Base-by-base conservation (phyloP, 108 stramenopile species). In the Fistulifera solaris region DNA sequence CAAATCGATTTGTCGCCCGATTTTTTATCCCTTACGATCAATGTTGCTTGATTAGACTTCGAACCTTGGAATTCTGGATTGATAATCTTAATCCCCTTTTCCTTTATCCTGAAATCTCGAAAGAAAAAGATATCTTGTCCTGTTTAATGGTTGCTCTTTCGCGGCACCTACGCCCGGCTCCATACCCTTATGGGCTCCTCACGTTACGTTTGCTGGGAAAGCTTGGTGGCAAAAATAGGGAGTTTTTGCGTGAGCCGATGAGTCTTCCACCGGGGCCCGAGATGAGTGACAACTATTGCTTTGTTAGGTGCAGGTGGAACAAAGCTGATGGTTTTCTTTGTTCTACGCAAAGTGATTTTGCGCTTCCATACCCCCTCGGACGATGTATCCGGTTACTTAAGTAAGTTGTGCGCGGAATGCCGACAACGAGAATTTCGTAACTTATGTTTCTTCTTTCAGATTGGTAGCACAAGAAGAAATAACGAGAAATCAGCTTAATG, bases 11-110 rank as follows among this genome's bases (percentile, higher is more conserved):
- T 49, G 14, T 24, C 59, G 7, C 26, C 5, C 21, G 21, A 16
- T 31, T 45, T 27, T 41, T 47, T 19, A 16, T 50, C 40, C 1
- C 44, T 40, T 40, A 27, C n/a, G 38, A 35, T 35, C n/a, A n/a
- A n/a, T n/a, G n/a, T n/a, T n/a, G n/a, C 31, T 35, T 35, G 58
- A 15, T 10, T 21, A 85, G 76, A 45, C 71, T 95, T 14, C 72
- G 89, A 1, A 95, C 94, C 0, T 70, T 98, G 13, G 96, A 96
- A 70, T 95, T 96, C 71, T 98, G 94, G 94, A 80, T 96, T 5
- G 95, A 98, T 71, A 96, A 96, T 52, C 64, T 98, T 17, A 92
- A 93, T 71, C 82, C 93, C 5, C 89, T 87, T 40, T 91, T 73
- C 64, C 51, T 94, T 12, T 83, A 77, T 58, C 84, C 81, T 0